These are phyloP conservation scores for Pythium chondricola DNA, from an alignment of 352 stramenopile species.

Conservation along the genomic window DNA sequence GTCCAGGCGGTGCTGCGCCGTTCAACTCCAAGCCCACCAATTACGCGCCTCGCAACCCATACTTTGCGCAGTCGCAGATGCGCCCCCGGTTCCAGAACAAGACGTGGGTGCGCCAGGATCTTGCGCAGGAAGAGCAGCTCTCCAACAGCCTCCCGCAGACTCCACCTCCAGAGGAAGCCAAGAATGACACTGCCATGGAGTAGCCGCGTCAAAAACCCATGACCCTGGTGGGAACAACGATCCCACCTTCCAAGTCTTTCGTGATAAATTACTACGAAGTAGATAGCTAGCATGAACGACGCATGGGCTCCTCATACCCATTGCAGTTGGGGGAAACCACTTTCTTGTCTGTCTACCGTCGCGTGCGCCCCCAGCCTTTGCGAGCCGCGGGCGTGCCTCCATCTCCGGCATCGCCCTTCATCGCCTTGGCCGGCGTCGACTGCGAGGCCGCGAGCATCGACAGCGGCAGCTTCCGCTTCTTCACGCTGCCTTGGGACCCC, in stretches of 20 bases:
- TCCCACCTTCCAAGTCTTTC: no score
- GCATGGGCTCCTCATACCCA: no score
- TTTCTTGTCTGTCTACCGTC: constrained; percentile 29
- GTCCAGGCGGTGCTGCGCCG: constrained; percentile 1
- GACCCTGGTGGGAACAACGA: no score
- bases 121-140: constrained; percentile 65
- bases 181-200: constrained; percentile 12
- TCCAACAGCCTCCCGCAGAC: constrained; percentile 72
- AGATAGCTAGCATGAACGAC: no score
- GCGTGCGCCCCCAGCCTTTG: constrained; percentile 62
- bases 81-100: constrained; percentile 85
- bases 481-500: constrained; percentile 17
- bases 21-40: constrained; percentile 29
- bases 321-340: no score
- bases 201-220: background rate
- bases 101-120: constrained; percentile 76
- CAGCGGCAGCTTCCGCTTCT: constrained; percentile 62
- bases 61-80: constrained; percentile 54
- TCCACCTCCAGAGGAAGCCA: constrained; percentile 46
- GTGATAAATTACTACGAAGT: no score
- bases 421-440: constrained; percentile 15
- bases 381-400: constrained; percentile 25
- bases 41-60: constrained; percentile 59
- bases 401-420: constrained; percentile 6
- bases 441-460: constrained; percentile 63